Evolutionary conservation across 2,329 filamentous ascomycete genomes (phyloP).

Genomic region (Talaromyces sp.): DNA sequence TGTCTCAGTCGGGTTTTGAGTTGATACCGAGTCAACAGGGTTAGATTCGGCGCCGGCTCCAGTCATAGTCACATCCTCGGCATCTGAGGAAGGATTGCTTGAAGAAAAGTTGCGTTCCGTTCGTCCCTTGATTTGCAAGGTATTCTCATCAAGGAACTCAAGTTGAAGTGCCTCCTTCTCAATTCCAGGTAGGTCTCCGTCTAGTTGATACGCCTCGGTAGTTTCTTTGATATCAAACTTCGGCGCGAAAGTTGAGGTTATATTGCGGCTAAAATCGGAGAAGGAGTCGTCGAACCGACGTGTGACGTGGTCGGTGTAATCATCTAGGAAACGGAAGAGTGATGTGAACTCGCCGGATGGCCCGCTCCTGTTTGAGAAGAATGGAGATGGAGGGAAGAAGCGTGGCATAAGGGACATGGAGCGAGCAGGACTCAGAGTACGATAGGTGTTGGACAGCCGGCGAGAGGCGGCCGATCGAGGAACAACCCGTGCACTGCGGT

Average conservation of each 20-base stretch:
- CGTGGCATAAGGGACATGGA: slow-evolving; percentile 10
- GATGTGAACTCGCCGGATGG: slow-evolving; percentile 39
- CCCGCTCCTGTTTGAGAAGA: neutral
- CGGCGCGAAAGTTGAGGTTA: slow-evolving; percentile 36
- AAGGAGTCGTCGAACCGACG: slow-evolving; percentile 17
- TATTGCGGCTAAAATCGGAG: slow-evolving; percentile 23
- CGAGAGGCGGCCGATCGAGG: slow-evolving; percentile 6
- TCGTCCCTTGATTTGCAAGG: slow-evolving; percentile 46
- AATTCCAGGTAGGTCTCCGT: slow-evolving; percentile 50
- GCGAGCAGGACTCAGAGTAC: neutral
- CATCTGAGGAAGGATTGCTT: slow-evolving; percentile 21
- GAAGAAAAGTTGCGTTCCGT: slow-evolving; percentile 35
- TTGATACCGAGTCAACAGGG: neutral
- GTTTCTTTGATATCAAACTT: slow-evolving; percentile 49
- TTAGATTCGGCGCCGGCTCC: neutral
- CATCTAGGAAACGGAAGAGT: slow-evolving; percentile 48
- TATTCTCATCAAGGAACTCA: slow-evolving; percentile 48
- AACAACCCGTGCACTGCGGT: neutral
- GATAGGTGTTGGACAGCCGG: slow-evolving; percentile 2
- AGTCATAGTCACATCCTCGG: neutral
- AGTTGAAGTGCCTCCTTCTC: slow-evolving; percentile 46
- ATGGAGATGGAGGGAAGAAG: slow-evolving; percentile 8
- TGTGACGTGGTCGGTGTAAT: slow-evolving; percentile 39
- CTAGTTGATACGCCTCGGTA: slow-evolving; percentile 44
- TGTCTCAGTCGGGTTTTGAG: neutral